Evolutionary conservation across 2,329 filamentous ascomycete species (phyloP).

Genomic region (Diplodia corticola): DNA sequence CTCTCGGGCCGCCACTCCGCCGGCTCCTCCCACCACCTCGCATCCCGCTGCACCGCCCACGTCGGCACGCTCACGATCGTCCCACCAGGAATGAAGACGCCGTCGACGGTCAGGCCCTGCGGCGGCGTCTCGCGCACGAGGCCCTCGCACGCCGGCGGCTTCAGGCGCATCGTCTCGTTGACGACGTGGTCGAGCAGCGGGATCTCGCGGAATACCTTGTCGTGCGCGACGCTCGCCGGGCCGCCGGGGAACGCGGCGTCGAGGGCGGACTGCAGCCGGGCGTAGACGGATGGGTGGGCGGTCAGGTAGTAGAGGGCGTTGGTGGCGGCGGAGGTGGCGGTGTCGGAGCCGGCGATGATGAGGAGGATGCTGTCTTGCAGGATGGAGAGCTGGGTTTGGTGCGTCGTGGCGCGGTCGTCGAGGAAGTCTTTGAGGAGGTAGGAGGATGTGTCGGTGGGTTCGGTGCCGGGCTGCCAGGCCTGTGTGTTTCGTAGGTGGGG

Average conservation of each 20-base stretch:
- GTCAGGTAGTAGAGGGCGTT: slow-evolving; percentile 27
- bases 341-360: slow-evolving; percentile 35
- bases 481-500: too few relatives aligned
- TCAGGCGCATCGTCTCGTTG: slow-evolving; percentile 47
- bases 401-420: slow-evolving; percentile 41
- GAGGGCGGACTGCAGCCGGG: slow-evolving; percentile 13
- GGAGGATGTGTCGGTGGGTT: slow-evolving; percentile 41
- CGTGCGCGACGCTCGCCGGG: slow-evolving; percentile 33
- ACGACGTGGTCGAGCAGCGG: slow-evolving; percentile 43
- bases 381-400: slow-evolving; percentile 27
- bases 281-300: slow-evolving; percentile 19
- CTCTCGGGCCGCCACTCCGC: slow-evolving; percentile 14
- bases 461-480: slow-evolving; percentile 27
- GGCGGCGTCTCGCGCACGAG: slow-evolving; percentile 41
- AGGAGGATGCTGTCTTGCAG: slow-evolving; percentile 38
- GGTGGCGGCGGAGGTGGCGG: slow-evolving; percentile 1
- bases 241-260: slow-evolving; percentile 33
- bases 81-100: slow-evolving; percentile 36
- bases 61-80: slow-evolving; percentile 30
- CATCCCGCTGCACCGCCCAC: slow-evolving; percentile 25
- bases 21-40: neutral
- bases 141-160: slow-evolving; percentile 43
- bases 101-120: slow-evolving; percentile 40
- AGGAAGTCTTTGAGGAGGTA: slow-evolving; percentile 44
- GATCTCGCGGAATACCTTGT: slow-evolving; percentile 31